These are phyloP conservation scores for Triangularia verruculosa DNA, from an alignment of 2,329 filamentous ascomycete genomes.

Conservation along the genomic window DNA sequence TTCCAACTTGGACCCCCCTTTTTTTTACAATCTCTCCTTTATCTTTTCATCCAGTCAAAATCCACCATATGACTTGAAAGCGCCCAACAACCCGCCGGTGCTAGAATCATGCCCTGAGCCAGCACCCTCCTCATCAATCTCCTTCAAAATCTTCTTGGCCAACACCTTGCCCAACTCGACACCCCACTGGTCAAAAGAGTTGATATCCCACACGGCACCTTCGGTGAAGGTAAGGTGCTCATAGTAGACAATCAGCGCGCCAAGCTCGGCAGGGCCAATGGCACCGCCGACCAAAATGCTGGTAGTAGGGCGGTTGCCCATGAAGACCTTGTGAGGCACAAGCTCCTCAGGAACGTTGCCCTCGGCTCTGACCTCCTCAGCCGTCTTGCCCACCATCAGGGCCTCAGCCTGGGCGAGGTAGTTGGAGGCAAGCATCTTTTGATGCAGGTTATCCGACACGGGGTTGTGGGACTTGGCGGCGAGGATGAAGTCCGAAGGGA, in stretches of 20 bases:
- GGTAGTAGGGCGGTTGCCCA: constrained; percentile 95
- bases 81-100: constrained; percentile 83
- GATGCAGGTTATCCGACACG: constrained; percentile 85
- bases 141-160: constrained; percentile 84
- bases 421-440: constrained; percentile 92
- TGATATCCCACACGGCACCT: constrained; percentile 98
- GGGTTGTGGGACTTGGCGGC: constrained; percentile 97
- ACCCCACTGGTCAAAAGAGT: constrained; percentile 99
- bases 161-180: constrained; percentile 96
- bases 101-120: constrained; percentile 77
- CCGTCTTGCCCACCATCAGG: constrained; percentile 86
- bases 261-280: constrained; percentile 91
- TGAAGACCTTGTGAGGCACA: constrained; percentile 98
- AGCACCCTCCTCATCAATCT: constrained; percentile 76
- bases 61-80: constrained; percentile 76
- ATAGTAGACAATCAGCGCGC: constrained; percentile 96
- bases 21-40: not conserved
- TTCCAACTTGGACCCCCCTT: not conserved
- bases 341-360: constrained; percentile 66
- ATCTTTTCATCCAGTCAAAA: constrained; percentile 35
- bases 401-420: constrained; percentile 88
- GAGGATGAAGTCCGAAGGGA: constrained; percentile 96
- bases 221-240: constrained; percentile 98
- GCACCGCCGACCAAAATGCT: constrained; percentile 85
- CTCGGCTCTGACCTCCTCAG: constrained; percentile 75